Evolutionary conservation across 176 grass and related monocot species (phyloP).

Genomic region (Carex scoparia): DNA sequence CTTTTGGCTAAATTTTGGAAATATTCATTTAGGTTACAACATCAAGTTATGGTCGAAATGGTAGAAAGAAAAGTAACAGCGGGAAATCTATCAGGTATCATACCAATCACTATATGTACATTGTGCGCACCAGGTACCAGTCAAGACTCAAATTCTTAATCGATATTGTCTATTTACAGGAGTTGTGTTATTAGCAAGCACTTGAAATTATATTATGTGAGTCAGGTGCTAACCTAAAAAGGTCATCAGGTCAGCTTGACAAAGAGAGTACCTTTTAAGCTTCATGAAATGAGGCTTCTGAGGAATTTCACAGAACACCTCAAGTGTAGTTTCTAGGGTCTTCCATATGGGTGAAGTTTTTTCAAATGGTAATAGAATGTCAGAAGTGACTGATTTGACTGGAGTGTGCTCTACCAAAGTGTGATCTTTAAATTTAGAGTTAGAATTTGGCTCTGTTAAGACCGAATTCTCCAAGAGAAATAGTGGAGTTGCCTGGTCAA

Average conservation of each 20-base stretch:
- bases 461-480: neutral
- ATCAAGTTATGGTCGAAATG: neutral
- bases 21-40: neutral
- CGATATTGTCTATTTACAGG: neutral
- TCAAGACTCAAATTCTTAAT: neutral
- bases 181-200: neutral
- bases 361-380: conserved; percentile 5
- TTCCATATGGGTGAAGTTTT: neutral
- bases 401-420: neutral
- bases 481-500: neutral
- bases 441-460: neutral
- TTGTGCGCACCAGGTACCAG: neutral
- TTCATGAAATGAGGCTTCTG: neutral
- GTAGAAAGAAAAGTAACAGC: neutral
- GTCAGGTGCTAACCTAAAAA: neutral
- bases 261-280: conserved; percentile 1
- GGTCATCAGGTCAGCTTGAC: neutral
- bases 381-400: neutral
- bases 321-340: neutral
- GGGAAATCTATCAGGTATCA: neutral
- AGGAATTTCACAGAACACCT: neutral
- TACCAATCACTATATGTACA: neutral
- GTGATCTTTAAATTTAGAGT: neutral
- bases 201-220: neutral
- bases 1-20: conserved; percentile 2